Base-by-base conservation (phyloP, 2,329 filamentous ascomycete species). In the Talaromyces atroroseus region DNA sequence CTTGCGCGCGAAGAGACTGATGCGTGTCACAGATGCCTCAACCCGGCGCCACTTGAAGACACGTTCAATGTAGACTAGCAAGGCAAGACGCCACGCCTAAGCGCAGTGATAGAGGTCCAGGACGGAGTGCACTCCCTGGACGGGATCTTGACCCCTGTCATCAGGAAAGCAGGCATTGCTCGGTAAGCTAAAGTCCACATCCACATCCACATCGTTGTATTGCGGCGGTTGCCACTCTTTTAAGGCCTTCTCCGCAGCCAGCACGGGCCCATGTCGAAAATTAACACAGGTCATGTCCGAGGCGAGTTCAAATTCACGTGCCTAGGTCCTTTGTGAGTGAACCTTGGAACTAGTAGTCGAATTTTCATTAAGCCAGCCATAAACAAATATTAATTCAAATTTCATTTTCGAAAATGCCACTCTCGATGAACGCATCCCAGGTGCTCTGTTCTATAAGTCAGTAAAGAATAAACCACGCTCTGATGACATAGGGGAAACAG, bases 391-490 rank as follows among this genome's bases (percentile, higher is more conserved):
- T 10, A 11, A 20, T 18, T 54, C n/a, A 48, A 38, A 1, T 23
- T 48, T 23, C 14, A 20, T 45, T 23, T 14, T 56, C 48, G n/a
- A 58, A 56, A 21, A 34, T 49, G 6, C 34, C 36, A n/a, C 40
- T 42, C 24, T 58, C 57, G 16, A 58, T 52, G 16, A 58, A 56
- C 18, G 53, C 42, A 56, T 56, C 57, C 57, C 57, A 58, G 16
- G 53, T 48, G 44, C 42, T 26, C 57, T 58, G 10, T 32, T 11
- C n/a, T 3, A 23, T 18, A 40, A 38, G 26, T 58, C 26, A 58
- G 20, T 52, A 56, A 26, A 48, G 5, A 16, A 23, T 2, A 34
- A 14, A 7, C 7, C n/a, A 18, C 10, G 32, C 2, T 34, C 5
- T 36, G 2, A 21, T 12, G 6, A 48, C 12, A 14, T 1, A 14